Evolutionary conservation across 768 basidiomycete genomes (phyloP).

Genomic region (Rhodotorula graminis): DNA sequence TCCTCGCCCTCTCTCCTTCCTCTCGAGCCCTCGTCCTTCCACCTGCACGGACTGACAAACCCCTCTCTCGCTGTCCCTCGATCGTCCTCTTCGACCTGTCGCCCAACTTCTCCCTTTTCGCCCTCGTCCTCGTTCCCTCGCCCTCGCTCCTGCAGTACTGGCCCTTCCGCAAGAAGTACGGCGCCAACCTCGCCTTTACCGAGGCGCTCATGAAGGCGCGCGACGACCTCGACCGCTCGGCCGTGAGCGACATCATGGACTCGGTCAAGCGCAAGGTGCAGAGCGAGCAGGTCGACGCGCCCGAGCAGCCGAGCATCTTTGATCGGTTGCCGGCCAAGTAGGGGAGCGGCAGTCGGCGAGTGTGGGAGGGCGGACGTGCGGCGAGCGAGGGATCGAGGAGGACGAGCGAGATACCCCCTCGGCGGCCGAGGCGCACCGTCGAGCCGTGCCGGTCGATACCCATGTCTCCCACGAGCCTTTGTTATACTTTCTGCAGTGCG

Average conservation of each 20-base stretch:
- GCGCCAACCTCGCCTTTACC: constrained; percentile 85
- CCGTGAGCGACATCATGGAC: constrained; percentile 65
- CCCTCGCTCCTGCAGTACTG: constrained; percentile 26
- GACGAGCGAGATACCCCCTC: too few species aligned
- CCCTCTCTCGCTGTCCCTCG: constrained; percentile 62
- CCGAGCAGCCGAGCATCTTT: constrained; percentile 31
- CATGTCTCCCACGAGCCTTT: too few species aligned
- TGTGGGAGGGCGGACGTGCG: too few species aligned
- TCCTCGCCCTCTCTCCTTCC: not conserved
- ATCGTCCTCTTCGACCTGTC: constrained; percentile 50
- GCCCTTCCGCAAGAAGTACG: constrained; percentile 81
- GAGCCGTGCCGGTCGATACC: too few species aligned
- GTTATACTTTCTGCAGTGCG: too few species aligned
- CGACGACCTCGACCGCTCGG: constrained; percentile 83
- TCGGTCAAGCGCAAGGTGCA: constrained; percentile 31
- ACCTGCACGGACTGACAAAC: too few species aligned
- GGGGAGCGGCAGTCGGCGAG: not conserved
- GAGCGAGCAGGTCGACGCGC: constrained; percentile 15
- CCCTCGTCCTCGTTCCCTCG: constrained; percentile 67
- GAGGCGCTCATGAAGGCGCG: constrained; percentile 84
- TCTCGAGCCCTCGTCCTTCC: too few species aligned
- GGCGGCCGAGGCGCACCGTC: too few species aligned
- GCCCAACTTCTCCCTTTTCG: constrained; percentile 55
- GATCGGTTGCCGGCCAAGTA: constrained; percentile 33
- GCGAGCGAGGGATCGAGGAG: too few species aligned